Percentiles rank a stretch among this genome's conserved stretches.
Conservation (phyloP, 805 yeast genomes). For the Millerozyma acaciae region DNA sequence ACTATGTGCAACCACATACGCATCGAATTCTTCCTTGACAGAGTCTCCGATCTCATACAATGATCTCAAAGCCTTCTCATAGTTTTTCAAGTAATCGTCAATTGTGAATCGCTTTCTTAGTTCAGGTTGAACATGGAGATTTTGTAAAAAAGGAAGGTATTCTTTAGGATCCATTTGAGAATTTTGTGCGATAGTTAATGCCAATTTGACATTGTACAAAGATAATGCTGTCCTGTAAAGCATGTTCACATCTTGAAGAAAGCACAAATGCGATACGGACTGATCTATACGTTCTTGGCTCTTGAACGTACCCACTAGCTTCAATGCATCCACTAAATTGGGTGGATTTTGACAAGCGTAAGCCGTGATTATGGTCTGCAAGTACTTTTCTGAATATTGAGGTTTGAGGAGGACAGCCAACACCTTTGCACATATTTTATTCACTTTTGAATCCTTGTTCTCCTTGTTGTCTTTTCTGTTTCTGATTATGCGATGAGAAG, state of each 20-base stretch:
- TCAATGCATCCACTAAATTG: constrained; percentile 69
- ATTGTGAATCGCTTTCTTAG: constrained; percentile 69
- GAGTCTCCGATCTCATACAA: constrained; percentile 47
- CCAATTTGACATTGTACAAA: constrained; percentile 73
- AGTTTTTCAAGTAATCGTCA: constrained; percentile 70
- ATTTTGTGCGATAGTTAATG: constrained; percentile 86
- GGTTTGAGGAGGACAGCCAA: constrained; percentile 52
- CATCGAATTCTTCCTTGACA: constrained; percentile 51
- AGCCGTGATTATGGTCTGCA: constrained; percentile 83
- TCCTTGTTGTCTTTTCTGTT: constrained; percentile 37
- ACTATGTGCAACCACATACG: constrained; percentile 64
- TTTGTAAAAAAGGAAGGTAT: constrained; percentile 86
- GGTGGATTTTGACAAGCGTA: constrained; percentile 92
- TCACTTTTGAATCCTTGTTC: constrained; percentile 55
- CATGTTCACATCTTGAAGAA: constrained; percentile 82
- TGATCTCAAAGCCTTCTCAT: constrained; percentile 65
- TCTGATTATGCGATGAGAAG: constrained; percentile 31
- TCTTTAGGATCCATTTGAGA: constrained; percentile 98
- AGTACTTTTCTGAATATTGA: constrained; percentile 50
- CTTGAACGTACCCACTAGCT: constrained; percentile 51
- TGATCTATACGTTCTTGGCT: constrained; percentile 46
- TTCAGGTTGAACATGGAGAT: constrained; percentile 63
- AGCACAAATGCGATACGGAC: constrained; percentile 79
- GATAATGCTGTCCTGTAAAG: constrained; percentile 79
- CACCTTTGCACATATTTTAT: constrained; percentile 70